phyloP scores from a whole-genome alignment of 768 basidiomycete genomes.

The Mycena chlorophos region DNA sequence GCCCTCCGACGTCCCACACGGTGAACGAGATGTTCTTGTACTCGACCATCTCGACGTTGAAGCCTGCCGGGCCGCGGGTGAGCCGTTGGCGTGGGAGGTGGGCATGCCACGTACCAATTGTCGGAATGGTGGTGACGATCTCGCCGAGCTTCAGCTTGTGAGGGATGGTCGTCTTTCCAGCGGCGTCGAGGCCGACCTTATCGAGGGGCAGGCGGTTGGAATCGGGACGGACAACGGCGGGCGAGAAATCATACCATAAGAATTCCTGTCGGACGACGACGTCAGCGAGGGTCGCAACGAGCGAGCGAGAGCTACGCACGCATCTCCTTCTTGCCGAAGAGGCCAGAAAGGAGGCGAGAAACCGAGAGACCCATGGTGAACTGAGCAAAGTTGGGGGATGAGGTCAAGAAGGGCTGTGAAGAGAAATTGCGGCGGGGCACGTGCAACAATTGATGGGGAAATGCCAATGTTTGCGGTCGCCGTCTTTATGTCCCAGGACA shows the following conservation, averaged over 20 bases:
- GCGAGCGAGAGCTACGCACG: constrained; percentile 58
- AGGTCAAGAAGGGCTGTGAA: constrained; percentile 3
- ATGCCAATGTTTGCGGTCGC: no score
- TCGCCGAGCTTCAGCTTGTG: constrained; percentile 99
- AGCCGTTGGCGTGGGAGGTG: constrained; percentile 15
- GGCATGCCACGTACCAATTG: constrained; percentile 76
- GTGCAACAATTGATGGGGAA: no score
- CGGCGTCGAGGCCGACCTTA: constrained; percentile 98
- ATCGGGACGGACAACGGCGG: constrained; percentile 14
- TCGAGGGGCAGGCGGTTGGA: constrained; percentile 7
- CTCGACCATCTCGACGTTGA: constrained; percentile 99
- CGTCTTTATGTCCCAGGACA: constrained; percentile 1
- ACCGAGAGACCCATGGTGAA: constrained; percentile 73
- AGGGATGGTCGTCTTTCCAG: constrained; percentile 97
- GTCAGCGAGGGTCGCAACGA: constrained; percentile 30
- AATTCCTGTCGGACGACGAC: constrained; percentile 68
- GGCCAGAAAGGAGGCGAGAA: constrained; percentile 71
- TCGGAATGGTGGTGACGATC: constrained; percentile 99
- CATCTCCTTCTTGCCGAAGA: constrained; percentile 99
- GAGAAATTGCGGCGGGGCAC: no score
- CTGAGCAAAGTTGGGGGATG: constrained; percentile 13
- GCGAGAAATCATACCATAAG: constrained; percentile 70
- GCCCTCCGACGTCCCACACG: constrained; percentile 99
- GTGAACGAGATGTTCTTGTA: constrained; percentile 99
- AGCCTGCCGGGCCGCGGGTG: constrained; percentile 58